Evolutionary conservation across 1,284 basidiomycete species (phyloP).

Genomic region (Ceratobasidium sp.): DNA sequence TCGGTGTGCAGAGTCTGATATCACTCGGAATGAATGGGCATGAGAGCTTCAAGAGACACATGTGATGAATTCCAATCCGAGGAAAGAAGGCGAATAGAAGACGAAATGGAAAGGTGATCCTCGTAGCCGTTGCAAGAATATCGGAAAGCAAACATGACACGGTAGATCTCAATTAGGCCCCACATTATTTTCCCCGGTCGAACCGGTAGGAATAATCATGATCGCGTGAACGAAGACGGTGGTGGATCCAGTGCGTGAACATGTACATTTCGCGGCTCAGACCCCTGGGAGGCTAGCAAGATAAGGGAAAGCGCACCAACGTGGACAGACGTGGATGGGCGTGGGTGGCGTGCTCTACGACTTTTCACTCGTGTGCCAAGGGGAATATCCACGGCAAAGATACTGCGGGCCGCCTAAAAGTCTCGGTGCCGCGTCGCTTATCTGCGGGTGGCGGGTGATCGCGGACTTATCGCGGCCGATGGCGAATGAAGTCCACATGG

Average conservation of each 20-base stretch:
- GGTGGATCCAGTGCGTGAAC: not conserved
- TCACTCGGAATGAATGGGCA: no score
- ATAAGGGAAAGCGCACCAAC: not conserved
- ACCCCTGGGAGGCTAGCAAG: not conserved
- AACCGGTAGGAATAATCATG: no score
- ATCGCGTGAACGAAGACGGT: not conserved
- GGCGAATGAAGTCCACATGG: not conserved
- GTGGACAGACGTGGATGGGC: not conserved
- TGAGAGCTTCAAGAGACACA: no score
- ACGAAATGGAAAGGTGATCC: not conserved
- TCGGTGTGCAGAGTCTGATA: not conserved
- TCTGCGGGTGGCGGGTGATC: not conserved
- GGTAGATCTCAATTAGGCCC: no score
- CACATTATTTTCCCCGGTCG: no score
- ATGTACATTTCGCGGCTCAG: not conserved
- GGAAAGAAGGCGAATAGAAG: not conserved
- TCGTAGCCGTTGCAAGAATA: not conserved
- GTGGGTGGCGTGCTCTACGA: not conserved
- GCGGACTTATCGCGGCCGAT: constrained; percentile 8
- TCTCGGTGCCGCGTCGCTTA: not conserved
- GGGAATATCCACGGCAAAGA: not conserved
- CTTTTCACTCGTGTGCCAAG: not conserved
- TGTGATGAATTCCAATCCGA: not conserved
- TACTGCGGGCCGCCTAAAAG: not conserved
- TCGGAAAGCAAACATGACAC: not conserved